Base-by-base conservation (phyloP, 352 stramenopile species). In the Pythium dissotocum region DNA sequence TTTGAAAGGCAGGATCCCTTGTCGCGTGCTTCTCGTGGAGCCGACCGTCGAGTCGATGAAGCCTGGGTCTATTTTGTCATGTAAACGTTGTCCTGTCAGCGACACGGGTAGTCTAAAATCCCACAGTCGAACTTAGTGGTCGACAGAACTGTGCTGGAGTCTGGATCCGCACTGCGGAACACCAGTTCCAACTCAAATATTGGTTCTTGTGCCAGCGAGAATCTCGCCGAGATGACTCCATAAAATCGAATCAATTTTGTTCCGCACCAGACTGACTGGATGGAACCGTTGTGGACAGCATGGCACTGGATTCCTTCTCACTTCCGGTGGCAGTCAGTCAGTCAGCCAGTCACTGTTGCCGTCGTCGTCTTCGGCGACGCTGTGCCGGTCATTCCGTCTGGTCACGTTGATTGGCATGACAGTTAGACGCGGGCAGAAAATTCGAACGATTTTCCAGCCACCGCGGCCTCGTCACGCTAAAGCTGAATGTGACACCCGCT, bases 401-500 rank as follows among this genome's bases (percentile, higher is more conserved):
- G 10, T 18, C 38, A 14, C 38, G 38, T 18, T 44, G 38, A 44
- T 44, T 44, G 38, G 38, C 38, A 44, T 44, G 38, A 13, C 38
- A 44, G 13, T 44, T 44, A 44, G 38, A 44, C 38, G 35, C 35
- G 35, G 35, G 35, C 36, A 21, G 24, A 42, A 55, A 68, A 61
- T 40, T 58, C 64, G 52, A 70, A 70, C 33, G 38, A 61, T 46
- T 44, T 35, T 30, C 32, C 46, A 58, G 44, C 28, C 33, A 44
- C 58, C 30, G 33, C 21, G 12, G 49, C 60, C 54, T 48, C 60
- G 61, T 67, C 52, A 67, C 61, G 46, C n/a, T 54, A 44, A 44
- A 28, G 58, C 60, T 21, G 60, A 60, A 26, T 61, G 51, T 71
- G 65, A 71, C 65, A 63, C 65, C 58, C 57, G 49, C 65, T 54